Base-by-base conservation (phyloP, 1,284 basidiomycete genomes). In the Cystobasidiaceae sp. region DNA sequence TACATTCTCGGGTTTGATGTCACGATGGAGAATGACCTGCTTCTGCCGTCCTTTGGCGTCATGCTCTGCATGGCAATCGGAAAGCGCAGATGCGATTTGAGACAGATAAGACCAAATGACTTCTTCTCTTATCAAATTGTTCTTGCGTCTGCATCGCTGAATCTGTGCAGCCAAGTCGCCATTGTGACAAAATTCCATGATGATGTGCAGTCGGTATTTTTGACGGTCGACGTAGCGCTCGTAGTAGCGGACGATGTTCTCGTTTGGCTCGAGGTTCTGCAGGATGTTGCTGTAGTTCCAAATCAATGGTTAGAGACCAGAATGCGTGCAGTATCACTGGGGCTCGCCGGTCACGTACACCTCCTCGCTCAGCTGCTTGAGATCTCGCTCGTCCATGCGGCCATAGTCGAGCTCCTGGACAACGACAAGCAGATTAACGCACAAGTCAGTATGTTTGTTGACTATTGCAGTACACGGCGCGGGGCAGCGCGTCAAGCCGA, bases 371-470 rank as follows among this genome's bases (percentile, higher is more conserved):
- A 97, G 93, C 77, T 97, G 94, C 75, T 90, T 90, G 71, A 89
- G 82, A 76, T 96, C 93, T 58, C 90, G 83, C 75, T 94, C 90
- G 52, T 83, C 87, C 93, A 96, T 96, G 68, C 87, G 84, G 71
- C 91, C 90, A 77, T 96, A 97, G 78, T 96, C 92, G 71, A 98
- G 85, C 77, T 97, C 91, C 75, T 97, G 97, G 0, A 93, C 94
- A 72, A 93, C 88, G 49, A 92, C 80, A 88, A 91, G 70, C 5
- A 17, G 45, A 25, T 23, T 17, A 17, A 23, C 23, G 45, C 3
- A 46, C 23, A 25, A 7, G n/a, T n/a, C n/a, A n/a, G n/a, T n/a
- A n/a, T n/a, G n/a, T n/a, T n/a, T n/a, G n/a, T n/a, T n/a, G n/a
- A n/a, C n/a, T n/a, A n/a, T n/a, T n/a, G n/a, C n/a, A n/a, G n/a